A percentile compares a stretch with the other conserved stretches of the same genome.
Conservation (phyloP, 2,329 filamentous ascomycete species). For the Juglanconis sp. region DNA sequence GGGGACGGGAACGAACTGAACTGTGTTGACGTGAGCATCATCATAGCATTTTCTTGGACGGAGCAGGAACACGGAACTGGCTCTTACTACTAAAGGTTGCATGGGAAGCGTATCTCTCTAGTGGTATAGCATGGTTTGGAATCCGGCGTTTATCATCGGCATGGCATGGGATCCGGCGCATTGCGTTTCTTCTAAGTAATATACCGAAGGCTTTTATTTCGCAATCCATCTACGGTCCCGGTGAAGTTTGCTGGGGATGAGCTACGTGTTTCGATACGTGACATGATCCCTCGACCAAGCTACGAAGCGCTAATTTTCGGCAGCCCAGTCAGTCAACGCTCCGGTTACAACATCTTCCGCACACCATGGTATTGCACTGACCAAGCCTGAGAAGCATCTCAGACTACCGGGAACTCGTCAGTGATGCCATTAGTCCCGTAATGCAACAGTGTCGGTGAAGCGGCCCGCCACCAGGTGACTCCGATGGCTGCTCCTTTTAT, state of each 20-base stretch:
- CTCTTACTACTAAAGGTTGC: slow-evolving; percentile 14
- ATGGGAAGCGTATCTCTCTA: slow-evolving; percentile 28
- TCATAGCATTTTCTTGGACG: neutral
- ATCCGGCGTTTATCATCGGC: neutral
- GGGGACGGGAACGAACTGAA: slow-evolving; percentile 19
- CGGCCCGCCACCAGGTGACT: too few species aligned
- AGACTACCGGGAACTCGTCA: slow-evolving; percentile 21
- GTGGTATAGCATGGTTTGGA: neutral
- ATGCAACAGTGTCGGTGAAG: neutral
- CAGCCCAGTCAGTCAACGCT: too few species aligned
- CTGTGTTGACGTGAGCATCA: neutral
- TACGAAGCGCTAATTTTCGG: too few species aligned
- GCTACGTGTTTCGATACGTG: too few species aligned
- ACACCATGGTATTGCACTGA: too few species aligned
- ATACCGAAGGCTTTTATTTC: neutral
- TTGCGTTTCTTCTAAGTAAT: neutral
- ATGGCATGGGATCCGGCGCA: neutral
- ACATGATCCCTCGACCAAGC: too few species aligned
- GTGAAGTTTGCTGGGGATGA: too few species aligned
- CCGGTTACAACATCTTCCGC: too few species aligned
- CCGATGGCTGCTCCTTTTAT: too few species aligned
- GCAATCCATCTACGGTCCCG: too few species aligned
- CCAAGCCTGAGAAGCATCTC: too few species aligned
- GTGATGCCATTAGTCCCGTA: neutral
- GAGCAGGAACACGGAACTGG: neutral